These are phyloP conservation scores for Vitis cinerea DNA, from an alignment of 164 flowering plant species.

Conservation along the genomic window DNA sequence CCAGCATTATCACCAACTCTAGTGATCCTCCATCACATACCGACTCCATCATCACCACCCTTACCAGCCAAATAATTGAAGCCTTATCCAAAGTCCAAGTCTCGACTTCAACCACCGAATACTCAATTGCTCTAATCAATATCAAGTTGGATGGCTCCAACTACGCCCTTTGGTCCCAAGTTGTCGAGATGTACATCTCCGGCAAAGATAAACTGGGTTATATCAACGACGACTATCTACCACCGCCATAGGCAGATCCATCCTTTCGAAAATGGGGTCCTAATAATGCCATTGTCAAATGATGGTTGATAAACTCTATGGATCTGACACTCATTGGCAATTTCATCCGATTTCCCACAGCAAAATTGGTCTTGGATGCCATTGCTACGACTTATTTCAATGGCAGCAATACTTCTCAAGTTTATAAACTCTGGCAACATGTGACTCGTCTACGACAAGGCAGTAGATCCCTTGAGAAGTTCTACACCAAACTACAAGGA, in stretches of 20 bases:
- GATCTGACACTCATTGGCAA: neutral
- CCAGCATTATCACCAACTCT: no score
- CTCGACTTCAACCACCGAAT: no score
- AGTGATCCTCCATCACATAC: no score
- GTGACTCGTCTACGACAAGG: neutral
- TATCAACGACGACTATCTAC: neutral
- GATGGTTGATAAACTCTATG: neutral
- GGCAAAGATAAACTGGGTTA: no score
- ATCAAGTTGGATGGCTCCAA: slow-evolving; percentile 17
- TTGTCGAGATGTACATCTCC: neutral
- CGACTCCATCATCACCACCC: no score
- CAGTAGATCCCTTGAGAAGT: slow-evolving; percentile 2
- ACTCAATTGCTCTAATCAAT: neutral
- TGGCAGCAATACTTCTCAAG: slow-evolving; percentile 7
- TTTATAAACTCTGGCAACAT: neutral
- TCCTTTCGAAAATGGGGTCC: neutral
- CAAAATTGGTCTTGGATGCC: neutral
- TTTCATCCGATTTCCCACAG: neutral
- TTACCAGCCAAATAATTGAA: no score
- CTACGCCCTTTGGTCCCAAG: slow-evolving; percentile 14
- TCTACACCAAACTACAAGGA: neutral
- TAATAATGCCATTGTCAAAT: slow-evolving; percentile 6
- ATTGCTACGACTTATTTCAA: slow-evolving; percentile 7
- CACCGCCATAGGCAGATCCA: neutral
- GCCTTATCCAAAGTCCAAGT: no score